Conservation (phyloP, 345 rosid species). For the Kernera saxatilis region DNA sequence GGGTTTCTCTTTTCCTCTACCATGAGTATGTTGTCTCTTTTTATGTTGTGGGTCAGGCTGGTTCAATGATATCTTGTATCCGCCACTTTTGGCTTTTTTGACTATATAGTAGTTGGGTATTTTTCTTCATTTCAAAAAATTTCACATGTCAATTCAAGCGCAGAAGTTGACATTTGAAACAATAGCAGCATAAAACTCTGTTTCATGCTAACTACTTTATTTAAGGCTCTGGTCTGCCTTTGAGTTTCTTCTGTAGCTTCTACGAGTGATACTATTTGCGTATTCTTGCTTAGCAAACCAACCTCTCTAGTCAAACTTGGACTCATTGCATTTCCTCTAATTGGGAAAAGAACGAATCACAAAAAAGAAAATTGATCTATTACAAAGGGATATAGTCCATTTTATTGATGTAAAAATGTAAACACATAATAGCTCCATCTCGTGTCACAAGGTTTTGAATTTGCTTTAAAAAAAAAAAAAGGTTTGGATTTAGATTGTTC, state of each 20-base stretch:
- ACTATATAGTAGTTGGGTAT: too few relatives aligned
- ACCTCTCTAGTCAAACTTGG: background rate
- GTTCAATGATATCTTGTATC: background rate
- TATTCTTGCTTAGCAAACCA: background rate
- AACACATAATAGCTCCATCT: conserved; percentile 3
- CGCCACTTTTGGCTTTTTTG: background rate
- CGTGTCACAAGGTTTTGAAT: background rate
- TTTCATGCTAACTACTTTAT: background rate
- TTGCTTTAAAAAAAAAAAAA: too few relatives aligned
- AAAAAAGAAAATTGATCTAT: conserved; percentile 1
- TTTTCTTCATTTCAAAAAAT: too few relatives aligned
- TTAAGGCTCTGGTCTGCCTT: background rate
- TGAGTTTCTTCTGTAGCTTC: background rate
- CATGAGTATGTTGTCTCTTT: background rate
- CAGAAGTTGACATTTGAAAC: background rate
- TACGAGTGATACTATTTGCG: background rate
- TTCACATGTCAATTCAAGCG: too few relatives aligned
- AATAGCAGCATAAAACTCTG: background rate
- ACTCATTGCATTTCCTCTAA: background rate
- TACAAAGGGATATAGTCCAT: background rate
- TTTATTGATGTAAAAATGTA: conserved; percentile 15
- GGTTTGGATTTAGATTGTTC: background rate
- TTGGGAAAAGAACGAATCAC: background rate
- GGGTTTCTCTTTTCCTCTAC: background rate
- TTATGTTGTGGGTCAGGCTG: background rate